Evolutionary conservation across 192 early-diverging fungal genomes (phyloP).

Genomic region (Gigaspora rosea): DNA sequence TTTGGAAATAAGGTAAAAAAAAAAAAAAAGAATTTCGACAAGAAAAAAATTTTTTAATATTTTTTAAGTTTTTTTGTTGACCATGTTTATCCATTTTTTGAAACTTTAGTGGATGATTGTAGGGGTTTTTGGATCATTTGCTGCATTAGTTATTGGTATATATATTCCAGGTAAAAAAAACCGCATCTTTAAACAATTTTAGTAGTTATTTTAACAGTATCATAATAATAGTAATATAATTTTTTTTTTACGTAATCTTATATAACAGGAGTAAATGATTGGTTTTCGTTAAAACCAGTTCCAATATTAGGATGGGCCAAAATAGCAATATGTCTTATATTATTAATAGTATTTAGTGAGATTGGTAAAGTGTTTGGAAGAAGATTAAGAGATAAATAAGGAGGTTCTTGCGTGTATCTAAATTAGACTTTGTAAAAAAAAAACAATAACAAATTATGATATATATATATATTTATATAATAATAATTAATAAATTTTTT

Average conservation of each 20-base stretch:
- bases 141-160: slow-evolving; percentile 72
- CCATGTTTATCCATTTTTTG: background rate
- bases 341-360: slow-evolving; percentile 63
- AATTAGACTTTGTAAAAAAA: no score
- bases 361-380: slow-evolving; percentile 58
- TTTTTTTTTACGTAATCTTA: background rate
- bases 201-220: no score
- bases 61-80: background rate
- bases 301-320: slow-evolving; percentile 65
- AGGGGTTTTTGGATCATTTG: slow-evolving; percentile 72
- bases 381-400: slow-evolving; percentile 14
- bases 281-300: slow-evolving; percentile 61
- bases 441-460: no score
- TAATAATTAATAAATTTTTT: no score
- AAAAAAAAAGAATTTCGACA: background rate
- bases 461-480: no score
- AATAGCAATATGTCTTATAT: slow-evolving; percentile 55
- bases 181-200: slow-evolving; percentile 28
- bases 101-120: slow-evolving; percentile 70
- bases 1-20: slow-evolving; percentile 55
- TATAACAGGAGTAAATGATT: slow-evolving; percentile 35
- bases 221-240: background rate
- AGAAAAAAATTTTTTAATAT: background rate
- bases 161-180: slow-evolving; percentile 65
- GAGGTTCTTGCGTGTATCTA: no score